phyloP scores from a whole-genome alignment of 129 eudicot species.

The Artemisia argyi region DNA sequence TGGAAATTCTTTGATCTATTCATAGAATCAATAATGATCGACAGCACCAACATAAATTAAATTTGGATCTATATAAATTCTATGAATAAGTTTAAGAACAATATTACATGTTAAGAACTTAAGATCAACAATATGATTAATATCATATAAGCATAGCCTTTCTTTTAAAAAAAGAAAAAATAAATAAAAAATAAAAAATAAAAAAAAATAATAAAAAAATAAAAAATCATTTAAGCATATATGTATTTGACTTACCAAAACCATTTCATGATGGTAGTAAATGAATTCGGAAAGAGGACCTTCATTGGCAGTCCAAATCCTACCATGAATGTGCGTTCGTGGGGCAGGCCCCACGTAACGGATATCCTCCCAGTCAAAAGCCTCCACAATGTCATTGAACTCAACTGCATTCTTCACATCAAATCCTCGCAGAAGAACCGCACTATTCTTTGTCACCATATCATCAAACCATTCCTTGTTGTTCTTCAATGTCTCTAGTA shows the following conservation, averaged over 20 bases:
- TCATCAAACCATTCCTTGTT: slow-evolving; percentile 78
- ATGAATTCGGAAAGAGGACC: slow-evolving; percentile 77
- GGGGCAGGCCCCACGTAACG: slow-evolving; percentile 89
- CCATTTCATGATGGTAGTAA: slow-evolving; percentile 88
- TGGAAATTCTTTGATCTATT: slow-evolving; percentile 66
- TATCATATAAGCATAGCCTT: not conserved
- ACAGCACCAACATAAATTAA: no score
- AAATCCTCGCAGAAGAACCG: slow-evolving; percentile 67
- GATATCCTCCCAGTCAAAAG: slow-evolving; percentile 69
- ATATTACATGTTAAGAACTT: no score
- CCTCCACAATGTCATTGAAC: slow-evolving; percentile 62
- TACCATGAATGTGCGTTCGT: slow-evolving; percentile 60
- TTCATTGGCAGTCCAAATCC: slow-evolving; percentile 80
- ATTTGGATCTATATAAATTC: no score
- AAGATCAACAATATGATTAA: not conserved
- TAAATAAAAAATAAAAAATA: no score
- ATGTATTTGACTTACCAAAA: slow-evolving; percentile 44
- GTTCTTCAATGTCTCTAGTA: slow-evolving; percentile 39
- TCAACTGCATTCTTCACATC: slow-evolving; percentile 63
- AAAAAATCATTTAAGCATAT: no score
- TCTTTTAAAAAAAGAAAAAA: no score
- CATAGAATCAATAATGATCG: not conserved
- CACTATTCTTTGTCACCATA: slow-evolving; percentile 68
- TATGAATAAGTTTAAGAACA: no score
- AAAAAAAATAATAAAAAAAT: no score